Evolutionary conservation across 2,329 filamentous ascomycete species (phyloP).

Genomic region (Nannizziopsis barbatae): DNA sequence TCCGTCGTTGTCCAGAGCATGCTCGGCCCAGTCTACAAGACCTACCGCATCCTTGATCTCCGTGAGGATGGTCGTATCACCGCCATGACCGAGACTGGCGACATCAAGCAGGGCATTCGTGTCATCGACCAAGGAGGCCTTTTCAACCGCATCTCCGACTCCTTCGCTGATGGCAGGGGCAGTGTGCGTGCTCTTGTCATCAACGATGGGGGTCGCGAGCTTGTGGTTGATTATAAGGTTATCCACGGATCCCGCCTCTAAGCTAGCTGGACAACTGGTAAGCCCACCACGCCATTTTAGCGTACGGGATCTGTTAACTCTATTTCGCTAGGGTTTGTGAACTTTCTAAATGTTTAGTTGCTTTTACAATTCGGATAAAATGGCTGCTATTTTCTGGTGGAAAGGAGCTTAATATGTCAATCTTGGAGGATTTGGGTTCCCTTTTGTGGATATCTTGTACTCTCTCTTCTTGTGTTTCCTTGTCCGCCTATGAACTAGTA

Average conservation of each 20-base stretch:
- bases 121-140: constrained; percentile 94
- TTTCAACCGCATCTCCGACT: constrained; percentile 64
- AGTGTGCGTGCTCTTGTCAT: constrained; percentile 92
- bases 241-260: constrained; percentile 67
- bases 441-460: constrained; percentile 5
- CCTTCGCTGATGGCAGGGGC: constrained; percentile 86
- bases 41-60: constrained; percentile 98
- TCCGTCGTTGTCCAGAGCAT: constrained; percentile 99
- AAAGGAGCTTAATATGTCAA: constrained; percentile 3
- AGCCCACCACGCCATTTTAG: background rate
- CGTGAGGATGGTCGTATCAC: constrained; percentile 70
- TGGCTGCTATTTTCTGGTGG: constrained; percentile 7
- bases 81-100: constrained; percentile 97
- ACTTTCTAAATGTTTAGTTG: constrained; percentile 1
- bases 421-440: constrained; percentile 6
- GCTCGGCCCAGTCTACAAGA: constrained; percentile 99
- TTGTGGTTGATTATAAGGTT: constrained; percentile 98
- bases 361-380: constrained; percentile 2
- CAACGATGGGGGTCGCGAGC: constrained; percentile 81
- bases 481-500: constrained; percentile 7
- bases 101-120: constrained; percentile 90
- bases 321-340: background rate
- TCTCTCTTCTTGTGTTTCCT: background rate
- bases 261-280: constrained; percentile 13
- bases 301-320: background rate